Conservation (phyloP, 2,329 filamentous ascomycete species). For the Cryphonectria carpinicola region DNA sequence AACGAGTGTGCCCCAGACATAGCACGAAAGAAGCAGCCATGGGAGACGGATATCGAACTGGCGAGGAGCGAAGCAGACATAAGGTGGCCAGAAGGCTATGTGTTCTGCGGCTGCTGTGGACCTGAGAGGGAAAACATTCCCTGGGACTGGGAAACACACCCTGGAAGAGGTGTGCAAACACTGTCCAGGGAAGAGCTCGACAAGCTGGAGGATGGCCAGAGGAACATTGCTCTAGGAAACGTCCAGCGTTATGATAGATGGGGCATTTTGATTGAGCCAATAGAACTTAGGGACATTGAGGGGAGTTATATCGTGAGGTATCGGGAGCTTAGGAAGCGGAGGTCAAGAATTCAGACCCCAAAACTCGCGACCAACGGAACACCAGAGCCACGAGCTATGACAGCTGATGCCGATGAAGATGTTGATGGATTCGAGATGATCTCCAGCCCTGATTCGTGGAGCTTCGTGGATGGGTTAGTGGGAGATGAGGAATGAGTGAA, state of each 20-base stretch:
- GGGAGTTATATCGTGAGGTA: constrained; percentile 1
- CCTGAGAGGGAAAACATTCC: neutral
- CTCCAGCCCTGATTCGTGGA: neutral
- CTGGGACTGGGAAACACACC: neutral
- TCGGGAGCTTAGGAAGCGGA: neutral
- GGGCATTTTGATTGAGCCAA: neutral
- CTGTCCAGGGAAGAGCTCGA: neutral
- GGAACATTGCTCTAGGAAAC: no score
- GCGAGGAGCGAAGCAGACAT: neutral
- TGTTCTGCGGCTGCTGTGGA: neutral
- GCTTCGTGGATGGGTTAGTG: neutral
- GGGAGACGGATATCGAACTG: neutral
- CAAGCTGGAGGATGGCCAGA: neutral
- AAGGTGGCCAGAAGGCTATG: no score
- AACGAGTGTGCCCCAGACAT: neutral
- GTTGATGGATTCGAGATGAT: neutral
- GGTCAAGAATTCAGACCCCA: neutral
- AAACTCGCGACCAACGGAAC: neutral
- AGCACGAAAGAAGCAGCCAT: neutral
- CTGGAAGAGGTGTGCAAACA: neutral
- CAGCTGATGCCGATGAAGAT: neutral
- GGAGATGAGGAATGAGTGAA: neutral
- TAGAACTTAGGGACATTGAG: neutral
- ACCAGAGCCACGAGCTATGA: neutral
- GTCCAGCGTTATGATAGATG: neutral